phyloP scores from a whole-genome alignment of 179 eudicot genomes.

The Sideroxylon spinosum region DNA sequence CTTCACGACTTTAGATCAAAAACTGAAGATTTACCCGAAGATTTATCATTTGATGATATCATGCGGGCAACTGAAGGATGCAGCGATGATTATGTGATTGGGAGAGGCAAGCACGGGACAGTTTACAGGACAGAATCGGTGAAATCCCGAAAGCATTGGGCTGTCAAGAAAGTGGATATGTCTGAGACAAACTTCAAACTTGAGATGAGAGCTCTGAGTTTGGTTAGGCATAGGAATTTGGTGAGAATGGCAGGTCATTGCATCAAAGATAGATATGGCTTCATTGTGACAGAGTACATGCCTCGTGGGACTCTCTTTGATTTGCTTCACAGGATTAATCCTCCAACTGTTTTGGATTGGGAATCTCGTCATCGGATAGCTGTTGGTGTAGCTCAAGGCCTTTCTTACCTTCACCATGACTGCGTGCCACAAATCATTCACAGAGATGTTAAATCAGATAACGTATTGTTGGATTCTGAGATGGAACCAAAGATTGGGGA shows the following conservation, averaged over 20 bases:
- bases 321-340: slow-evolving; percentile 16
- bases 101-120: slow-evolving; percentile 22
- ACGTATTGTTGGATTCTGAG: slow-evolving; percentile 22
- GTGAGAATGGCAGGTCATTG: slow-evolving; percentile 21
- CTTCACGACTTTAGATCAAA: neutral
- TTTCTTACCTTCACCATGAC: slow-evolving; percentile 31
- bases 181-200: slow-evolving; percentile 12
- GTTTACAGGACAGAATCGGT: slow-evolving; percentile 19
- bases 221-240: slow-evolving; percentile 24
- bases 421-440: slow-evolving; percentile 26
- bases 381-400: slow-evolving; percentile 27
- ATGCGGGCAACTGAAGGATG: slow-evolving; percentile 16
- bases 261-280: slow-evolving; percentile 22
- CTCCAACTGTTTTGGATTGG: slow-evolving; percentile 19
- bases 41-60: slow-evolving; percentile 14
- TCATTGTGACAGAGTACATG: slow-evolving; percentile 19
- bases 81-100: slow-evolving; percentile 18
- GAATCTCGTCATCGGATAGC: slow-evolving; percentile 18
- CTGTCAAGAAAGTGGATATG: slow-evolving; percentile 22
- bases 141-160: slow-evolving; percentile 19
- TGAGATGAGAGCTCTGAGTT: slow-evolving; percentile 16
- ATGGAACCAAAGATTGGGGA: slow-evolving; percentile 26
- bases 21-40: slow-evolving; percentile 19
- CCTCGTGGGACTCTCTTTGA: slow-evolving; percentile 24
- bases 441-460: slow-evolving; percentile 27